phyloP scores from a whole-genome alignment of 495 filamentous ascomycete species.

The Hypoxylon subgilvum region DNA sequence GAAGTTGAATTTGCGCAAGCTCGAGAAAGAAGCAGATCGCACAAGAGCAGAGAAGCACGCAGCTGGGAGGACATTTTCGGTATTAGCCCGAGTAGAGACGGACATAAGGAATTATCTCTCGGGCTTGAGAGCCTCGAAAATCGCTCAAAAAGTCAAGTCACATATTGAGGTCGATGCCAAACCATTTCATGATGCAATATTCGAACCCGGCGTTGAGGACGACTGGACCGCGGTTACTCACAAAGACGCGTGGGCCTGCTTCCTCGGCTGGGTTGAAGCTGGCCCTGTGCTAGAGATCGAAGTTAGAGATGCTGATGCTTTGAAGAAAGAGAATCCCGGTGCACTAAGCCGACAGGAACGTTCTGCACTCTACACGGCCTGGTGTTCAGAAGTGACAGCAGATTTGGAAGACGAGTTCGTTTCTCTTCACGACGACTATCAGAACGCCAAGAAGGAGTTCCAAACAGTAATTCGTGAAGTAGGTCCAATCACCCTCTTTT shows the following conservation, averaged over 20 bases:
- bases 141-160: slow-evolving; percentile 5
- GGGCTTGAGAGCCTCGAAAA: background rate
- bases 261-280: slow-evolving; percentile 13
- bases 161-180: slow-evolving; percentile 4
- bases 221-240: slow-evolving; percentile 24
- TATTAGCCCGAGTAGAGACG: background rate
- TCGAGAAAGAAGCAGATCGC: slow-evolving; percentile 31
- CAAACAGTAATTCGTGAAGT: slow-evolving; percentile 39
- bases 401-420: slow-evolving; percentile 13
- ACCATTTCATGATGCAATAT: slow-evolving; percentile 33
- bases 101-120: background rate
- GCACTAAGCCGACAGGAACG: slow-evolving; percentile 7
- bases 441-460: slow-evolving; percentile 30
- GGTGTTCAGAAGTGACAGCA: background rate
- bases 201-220: slow-evolving; percentile 29
- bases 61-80: background rate
- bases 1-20: slow-evolving; percentile 51
- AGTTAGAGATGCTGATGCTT: background rate
- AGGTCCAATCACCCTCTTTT: background rate
- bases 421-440: slow-evolving; percentile 15
- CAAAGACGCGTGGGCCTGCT: slow-evolving; percentile 9
- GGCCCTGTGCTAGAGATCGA: slow-evolving; percentile 1
- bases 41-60: slow-evolving; percentile 39
- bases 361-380: background rate
- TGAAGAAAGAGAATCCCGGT: background rate